These are phyloP conservation scores for Fistulifera solaris DNA, from an alignment of 108 stramenopile species.

Conservation along the genomic window DNA sequence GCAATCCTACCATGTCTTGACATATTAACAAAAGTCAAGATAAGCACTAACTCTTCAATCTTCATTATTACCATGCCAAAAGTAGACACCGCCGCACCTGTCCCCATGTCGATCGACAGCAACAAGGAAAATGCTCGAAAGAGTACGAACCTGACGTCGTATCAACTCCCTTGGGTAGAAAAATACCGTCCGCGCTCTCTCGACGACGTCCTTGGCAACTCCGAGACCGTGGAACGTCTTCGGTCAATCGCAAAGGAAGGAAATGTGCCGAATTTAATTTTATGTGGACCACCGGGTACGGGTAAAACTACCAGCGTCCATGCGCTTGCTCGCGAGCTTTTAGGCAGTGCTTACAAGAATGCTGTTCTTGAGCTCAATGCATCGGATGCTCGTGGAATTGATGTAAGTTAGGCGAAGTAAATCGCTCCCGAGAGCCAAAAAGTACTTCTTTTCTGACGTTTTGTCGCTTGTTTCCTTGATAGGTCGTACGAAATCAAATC, in stretches of 20 bases:
- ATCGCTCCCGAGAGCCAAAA: neutral
- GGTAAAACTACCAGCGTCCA: conserved; percentile 82
- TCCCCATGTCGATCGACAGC: neutral
- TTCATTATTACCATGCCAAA: neutral
- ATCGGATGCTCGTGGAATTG: conserved; percentile 95
- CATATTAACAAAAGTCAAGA: too few relatives aligned
- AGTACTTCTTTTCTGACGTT: too few relatives aligned
- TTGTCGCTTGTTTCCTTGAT: neutral
- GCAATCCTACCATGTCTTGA: too few relatives aligned
- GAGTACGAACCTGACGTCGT: conserved; percentile 9
- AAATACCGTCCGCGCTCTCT: conserved; percentile 84
- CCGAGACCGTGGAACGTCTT: conserved; percentile 87
- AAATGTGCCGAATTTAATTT: conserved; percentile 96
- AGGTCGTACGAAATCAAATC: conserved; percentile 95
- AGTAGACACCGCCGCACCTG: neutral
- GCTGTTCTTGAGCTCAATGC: conserved; percentile 93
- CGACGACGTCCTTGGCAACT: conserved; percentile 95
- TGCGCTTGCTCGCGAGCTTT: conserved; percentile 78
- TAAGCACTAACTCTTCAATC: too few relatives aligned
- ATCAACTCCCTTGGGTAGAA: conserved; percentile 95
- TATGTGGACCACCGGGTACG: conserved; percentile 74
- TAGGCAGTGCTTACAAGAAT: conserved; percentile 69
- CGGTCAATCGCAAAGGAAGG: conserved; percentile 91
- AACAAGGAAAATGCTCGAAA: neutral
- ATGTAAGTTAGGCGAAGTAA: conserved; percentile 57